Evolutionary conservation across 202 grass and related monocot genomes (phyloP).

Genomic region (Schoenoplectus triqueter): DNA sequence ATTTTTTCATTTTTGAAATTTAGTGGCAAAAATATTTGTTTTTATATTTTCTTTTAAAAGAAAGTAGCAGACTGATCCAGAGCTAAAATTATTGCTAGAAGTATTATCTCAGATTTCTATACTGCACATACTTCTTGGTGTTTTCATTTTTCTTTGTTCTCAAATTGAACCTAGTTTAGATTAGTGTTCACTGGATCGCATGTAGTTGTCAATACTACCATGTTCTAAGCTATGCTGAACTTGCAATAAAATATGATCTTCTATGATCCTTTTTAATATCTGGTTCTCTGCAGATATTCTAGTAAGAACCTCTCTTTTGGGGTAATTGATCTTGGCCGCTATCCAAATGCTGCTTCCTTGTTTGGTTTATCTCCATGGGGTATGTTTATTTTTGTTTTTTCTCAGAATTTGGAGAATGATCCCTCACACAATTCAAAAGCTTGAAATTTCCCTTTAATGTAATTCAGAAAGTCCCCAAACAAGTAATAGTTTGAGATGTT

Average conservation of each 20-base stretch:
- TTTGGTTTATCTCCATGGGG: conserved; percentile 93
- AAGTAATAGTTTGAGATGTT: background rate
- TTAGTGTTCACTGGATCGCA: background rate
- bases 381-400: conserved; percentile 44
- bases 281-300: conserved; percentile 64
- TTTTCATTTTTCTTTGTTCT: background rate
- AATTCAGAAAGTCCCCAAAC: background rate
- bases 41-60: background rate
- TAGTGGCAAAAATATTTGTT: background rate
- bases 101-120: conserved; percentile 14
- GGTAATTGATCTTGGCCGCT: conserved; percentile 93
- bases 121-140: conserved; percentile 10
- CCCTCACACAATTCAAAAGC: background rate
- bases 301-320: conserved; percentile 97
- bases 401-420: background rate
- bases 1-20: background rate
- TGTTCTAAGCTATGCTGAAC: background rate
- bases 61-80: background rate
- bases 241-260: conserved; percentile 21
- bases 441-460: background rate
- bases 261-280: conserved; percentile 33
- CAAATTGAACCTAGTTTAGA: background rate
- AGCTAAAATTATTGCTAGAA: conserved; percentile 5
- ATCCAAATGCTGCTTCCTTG: conserved; percentile 85
- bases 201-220: conserved; percentile 13